phyloP scores from a whole-genome alignment of 148 eudicot genomes.

The Simmondsia chinensis region DNA sequence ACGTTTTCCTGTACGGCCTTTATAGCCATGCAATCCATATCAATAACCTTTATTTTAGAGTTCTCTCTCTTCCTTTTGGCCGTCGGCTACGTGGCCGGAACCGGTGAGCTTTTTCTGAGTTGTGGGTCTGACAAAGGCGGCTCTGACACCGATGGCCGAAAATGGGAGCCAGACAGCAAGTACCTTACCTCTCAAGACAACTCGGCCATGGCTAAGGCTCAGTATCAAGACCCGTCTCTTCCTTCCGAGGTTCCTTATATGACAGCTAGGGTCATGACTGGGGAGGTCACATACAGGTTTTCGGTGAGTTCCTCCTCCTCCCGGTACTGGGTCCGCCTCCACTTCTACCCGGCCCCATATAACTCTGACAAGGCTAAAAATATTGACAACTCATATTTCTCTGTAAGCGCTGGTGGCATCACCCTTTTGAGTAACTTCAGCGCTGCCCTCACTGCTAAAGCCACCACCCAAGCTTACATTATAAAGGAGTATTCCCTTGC shows the following conservation, averaged over 20 bases:
- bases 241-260: conserved; percentile 67
- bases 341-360: conserved; percentile 68
- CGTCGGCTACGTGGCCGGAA: background rate
- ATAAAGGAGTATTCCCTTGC: conserved; percentile 51
- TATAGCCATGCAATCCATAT: conserved; percentile 2
- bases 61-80: background rate
- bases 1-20: conserved; percentile 14
- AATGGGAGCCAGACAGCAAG: conserved; percentile 56
- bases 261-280: conserved; percentile 51
- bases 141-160: conserved; percentile 42
- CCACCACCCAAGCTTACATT: conserved; percentile 63
- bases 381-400: conserved; percentile 40
- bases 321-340: conserved; percentile 43
- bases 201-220: conserved; percentile 25
- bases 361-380: conserved; percentile 28
- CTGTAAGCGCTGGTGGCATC: conserved; percentile 30
- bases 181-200: conserved; percentile 24
- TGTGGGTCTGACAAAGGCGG: conserved; percentile 42
- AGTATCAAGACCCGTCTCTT: conserved; percentile 63
- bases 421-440: conserved; percentile 71
- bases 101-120: conserved; percentile 9
- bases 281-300: conserved; percentile 39
- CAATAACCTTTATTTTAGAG: background rate
- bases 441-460: conserved; percentile 51
- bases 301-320: conserved; percentile 22